Evolutionary conservation across 441 rosid genomes (phyloP).

Genomic region (Biscutella auriculata): DNA sequence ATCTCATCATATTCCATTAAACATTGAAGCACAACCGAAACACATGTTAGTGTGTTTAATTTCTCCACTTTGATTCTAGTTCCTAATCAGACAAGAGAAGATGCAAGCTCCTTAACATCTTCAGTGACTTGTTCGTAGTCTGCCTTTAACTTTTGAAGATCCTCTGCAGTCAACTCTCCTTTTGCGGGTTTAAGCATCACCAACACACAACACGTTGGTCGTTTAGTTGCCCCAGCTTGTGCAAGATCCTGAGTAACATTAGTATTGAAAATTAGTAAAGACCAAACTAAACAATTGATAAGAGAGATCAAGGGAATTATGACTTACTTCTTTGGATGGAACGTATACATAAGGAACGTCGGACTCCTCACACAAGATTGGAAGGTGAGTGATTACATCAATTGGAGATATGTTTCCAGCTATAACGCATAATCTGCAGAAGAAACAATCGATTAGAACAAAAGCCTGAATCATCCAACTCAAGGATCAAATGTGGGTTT

Average conservation of each 20-base stretch:
- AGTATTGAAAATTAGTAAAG: background rate
- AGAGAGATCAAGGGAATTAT: background rate
- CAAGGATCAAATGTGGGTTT: slow-evolving; percentile 31
- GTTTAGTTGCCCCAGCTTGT: slow-evolving; percentile 62
- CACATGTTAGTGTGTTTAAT: background rate
- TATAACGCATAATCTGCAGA: slow-evolving; percentile 63
- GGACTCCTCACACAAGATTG: slow-evolving; percentile 23
- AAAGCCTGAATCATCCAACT: no score
- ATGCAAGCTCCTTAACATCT: slow-evolving; percentile 45
- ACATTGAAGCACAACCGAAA: background rate
- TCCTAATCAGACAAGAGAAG: slow-evolving; percentile 37
- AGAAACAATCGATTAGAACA: background rate
- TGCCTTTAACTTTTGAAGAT: slow-evolving; percentile 44
- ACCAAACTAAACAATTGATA: background rate
- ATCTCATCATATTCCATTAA: background rate
- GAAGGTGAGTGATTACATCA: slow-evolving; percentile 90
- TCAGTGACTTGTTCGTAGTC: slow-evolving; percentile 47
- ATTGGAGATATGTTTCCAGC: slow-evolving; percentile 93
- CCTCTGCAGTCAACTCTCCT: slow-evolving; percentile 54
- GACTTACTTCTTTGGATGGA: slow-evolving; percentile 75
- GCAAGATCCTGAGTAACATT: slow-evolving; percentile 53
- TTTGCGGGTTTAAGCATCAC: slow-evolving; percentile 59
- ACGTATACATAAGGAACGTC: slow-evolving; percentile 54
- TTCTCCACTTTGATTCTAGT: background rate
- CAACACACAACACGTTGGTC: slow-evolving; percentile 77